These are phyloP conservation scores for Arachnomyces sp. DNA, from an alignment of 2,329 filamentous ascomycete genomes.

Conservation along the genomic window DNA sequence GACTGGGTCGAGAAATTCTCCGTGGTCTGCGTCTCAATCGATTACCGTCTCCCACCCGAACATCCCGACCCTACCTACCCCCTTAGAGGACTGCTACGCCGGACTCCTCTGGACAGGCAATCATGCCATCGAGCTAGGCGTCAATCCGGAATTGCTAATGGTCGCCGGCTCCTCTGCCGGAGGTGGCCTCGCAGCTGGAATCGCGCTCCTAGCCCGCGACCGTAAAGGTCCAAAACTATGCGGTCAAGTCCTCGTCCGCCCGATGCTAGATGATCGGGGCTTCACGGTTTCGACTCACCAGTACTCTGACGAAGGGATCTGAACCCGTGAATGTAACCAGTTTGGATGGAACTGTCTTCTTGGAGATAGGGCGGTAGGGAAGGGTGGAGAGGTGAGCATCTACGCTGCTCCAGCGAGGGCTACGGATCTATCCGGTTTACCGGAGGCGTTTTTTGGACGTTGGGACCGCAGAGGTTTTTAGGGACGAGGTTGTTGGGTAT, in stretches of 20 bases:
- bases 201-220: slow-evolving; percentile 30
- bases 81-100: slow-evolving; percentile 13
- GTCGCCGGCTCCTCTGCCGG: slow-evolving; percentile 37
- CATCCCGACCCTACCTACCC: slow-evolving; percentile 4
- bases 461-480: slow-evolving; percentile 36
- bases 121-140: slow-evolving; percentile 29
- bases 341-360: slow-evolving; percentile 34
- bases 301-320: slow-evolving; percentile 28
- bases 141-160: slow-evolving; percentile 32
- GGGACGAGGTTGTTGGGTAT: slow-evolving; percentile 34
- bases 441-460: slow-evolving; percentile 37
- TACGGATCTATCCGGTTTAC: slow-evolving; percentile 27
- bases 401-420: slow-evolving; percentile 29
- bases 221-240: slow-evolving; percentile 18
- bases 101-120: slow-evolving; percentile 27
- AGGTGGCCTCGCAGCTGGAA: slow-evolving; percentile 32
- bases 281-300: slow-evolving; percentile 22
- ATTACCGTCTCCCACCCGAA: slow-evolving; percentile 15
- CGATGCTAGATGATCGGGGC: slow-evolving; percentile 40
- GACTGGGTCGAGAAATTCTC: no score
- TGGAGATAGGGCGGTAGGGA: slow-evolving; percentile 18
- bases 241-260: slow-evolving; percentile 36
- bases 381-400: slow-evolving; percentile 19
- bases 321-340: slow-evolving; percentile 30
- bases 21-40: slow-evolving; percentile 9